Evolutionary conservation across 805 yeast genomes (phyloP).

Genomic region (Candida vaughaniae): DNA sequence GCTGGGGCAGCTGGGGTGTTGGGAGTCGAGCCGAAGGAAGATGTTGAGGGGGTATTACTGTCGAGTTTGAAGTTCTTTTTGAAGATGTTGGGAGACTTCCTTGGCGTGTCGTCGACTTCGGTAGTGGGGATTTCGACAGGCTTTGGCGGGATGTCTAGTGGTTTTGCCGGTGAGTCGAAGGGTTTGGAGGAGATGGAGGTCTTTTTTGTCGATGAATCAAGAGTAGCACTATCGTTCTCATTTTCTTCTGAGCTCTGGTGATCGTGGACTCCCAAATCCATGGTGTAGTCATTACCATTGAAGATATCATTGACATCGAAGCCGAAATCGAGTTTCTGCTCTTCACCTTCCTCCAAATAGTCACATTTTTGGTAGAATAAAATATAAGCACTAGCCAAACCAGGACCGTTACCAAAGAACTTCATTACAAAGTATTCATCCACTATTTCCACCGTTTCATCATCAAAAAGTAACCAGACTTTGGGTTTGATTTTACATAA

Average conservation of each 20-base stretch:
- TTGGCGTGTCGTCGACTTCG: background rate
- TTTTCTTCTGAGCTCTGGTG: constrained; percentile 1
- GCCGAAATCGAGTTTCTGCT: constrained; percentile 32
- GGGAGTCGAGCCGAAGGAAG: constrained; percentile 4
- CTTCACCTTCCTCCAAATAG: constrained; percentile 44
- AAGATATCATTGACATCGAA: constrained; percentile 29
- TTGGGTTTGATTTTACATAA: constrained; percentile 72
- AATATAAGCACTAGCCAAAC: constrained; percentile 89
- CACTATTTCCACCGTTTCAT: constrained; percentile 88
- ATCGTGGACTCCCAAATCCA: background rate
- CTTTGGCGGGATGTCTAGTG: background rate
- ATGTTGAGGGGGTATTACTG: constrained; percentile 6
- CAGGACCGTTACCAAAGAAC: constrained; percentile 86
- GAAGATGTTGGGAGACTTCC: constrained; percentile 19
- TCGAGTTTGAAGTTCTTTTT: constrained; percentile 34
- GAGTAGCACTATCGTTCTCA: constrained; percentile 4
- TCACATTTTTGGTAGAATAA: constrained; percentile 61
- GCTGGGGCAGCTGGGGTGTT: background rate
- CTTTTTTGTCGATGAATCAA: constrained; percentile 6
- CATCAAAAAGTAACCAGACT: constrained; percentile 94
- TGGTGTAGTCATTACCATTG: constrained; percentile 26
- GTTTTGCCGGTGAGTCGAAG: background rate
- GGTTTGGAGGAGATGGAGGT: constrained; percentile 7
- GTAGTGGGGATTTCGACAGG: no score
- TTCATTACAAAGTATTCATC: constrained; percentile 78